A percentile compares a stretch with the other conserved stretches of the same genome.
Evolutionary conservation across 1,284 basidiomycete genomes (phyloP).

Genomic region (Rhodotorula sp.): DNA sequence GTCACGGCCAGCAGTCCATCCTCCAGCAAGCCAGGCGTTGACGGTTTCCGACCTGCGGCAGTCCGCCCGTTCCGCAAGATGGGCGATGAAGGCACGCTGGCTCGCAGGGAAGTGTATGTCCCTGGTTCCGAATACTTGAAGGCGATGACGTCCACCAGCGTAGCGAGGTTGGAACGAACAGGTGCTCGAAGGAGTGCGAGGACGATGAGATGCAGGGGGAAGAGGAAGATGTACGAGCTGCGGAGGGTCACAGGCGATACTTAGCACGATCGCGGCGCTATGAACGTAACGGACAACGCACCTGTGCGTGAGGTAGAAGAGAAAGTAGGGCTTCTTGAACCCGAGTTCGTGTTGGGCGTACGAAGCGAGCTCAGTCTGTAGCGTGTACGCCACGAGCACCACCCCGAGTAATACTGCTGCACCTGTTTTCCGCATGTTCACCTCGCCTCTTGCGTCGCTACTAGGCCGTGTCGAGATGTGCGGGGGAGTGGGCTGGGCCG

Average conservation of each 20-base stretch:
- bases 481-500: not conserved
- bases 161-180: not conserved
- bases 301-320: slow-evolving; percentile 60
- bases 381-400: slow-evolving; percentile 32
- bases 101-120: too few relatives aligned
- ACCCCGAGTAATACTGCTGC: slow-evolving; percentile 8
- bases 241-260: not conserved
- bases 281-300: not conserved
- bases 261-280: not conserved
- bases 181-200: slow-evolving; percentile 22
- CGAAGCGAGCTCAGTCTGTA: slow-evolving; percentile 51
- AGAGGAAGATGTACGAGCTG: slow-evolving; percentile 39
- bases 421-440: not conserved
- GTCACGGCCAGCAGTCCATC: not conserved
- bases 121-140: slow-evolving; percentile 16
- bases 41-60: not conserved
- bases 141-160: slow-evolving; percentile 18
- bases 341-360: slow-evolving; percentile 69
- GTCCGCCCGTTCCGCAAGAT: too few relatives aligned
- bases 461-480: not conserved
- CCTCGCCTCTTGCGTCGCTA: too few relatives aligned
- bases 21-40: not conserved
- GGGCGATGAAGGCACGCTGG: too few relatives aligned
- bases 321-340: slow-evolving; percentile 72
- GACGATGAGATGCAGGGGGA: slow-evolving; percentile 36